Base-by-base conservation (phyloP, 208 protist genomes). In the Crithidia expoeki region DNA sequence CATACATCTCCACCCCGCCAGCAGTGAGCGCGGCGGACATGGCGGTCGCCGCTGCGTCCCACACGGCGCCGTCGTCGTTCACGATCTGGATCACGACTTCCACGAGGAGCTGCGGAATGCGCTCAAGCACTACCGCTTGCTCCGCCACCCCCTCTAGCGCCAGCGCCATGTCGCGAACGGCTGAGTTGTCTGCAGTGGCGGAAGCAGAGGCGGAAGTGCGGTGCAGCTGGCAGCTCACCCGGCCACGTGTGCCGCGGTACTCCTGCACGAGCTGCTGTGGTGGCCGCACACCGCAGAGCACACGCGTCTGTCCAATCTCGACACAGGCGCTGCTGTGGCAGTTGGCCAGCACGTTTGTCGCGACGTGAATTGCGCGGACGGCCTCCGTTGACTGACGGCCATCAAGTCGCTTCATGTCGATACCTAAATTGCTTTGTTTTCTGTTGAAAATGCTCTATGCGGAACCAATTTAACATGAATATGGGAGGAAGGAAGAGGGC, bases 211-310 rank as follows among this genome's bases (percentile, higher is more conserved):
- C 34, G 25, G 71, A 61, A 38, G 74, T 79, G 63, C 81, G 78
- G 56, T 77, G 80, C 28, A 96, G 79, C 25, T 76, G 75, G 66
- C 85, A 90, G 27, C 76, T 75, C 19, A 96, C 74, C 16, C 88
- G 86, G 4, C 91, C 91, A 25, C 86, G 82, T 19, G 74, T 78
- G 36, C 91, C 88, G 30, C 91, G 88, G 68, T 94, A 94, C 76
- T 96, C 91, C 49, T 90, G 78, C 46, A 89, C 78, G 9, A 96
- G 85, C 72, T 96, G 91, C 76, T 94, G 86, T 28, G 91, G 91
- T n/a, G 85, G 83, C 0, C 85, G 81, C n/a, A 96, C 83, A 10
- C 77, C 86, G 46, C 88, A 92, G 23, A 96, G 65, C 14, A 96
- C 86, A 44, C 91, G 91, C 38, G 88, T 96, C 47, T 79, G 67